Base-by-base conservation (phyloP, 2,329 filamentous ascomycete genomes). In the Scytalidium lignicola region DNA sequence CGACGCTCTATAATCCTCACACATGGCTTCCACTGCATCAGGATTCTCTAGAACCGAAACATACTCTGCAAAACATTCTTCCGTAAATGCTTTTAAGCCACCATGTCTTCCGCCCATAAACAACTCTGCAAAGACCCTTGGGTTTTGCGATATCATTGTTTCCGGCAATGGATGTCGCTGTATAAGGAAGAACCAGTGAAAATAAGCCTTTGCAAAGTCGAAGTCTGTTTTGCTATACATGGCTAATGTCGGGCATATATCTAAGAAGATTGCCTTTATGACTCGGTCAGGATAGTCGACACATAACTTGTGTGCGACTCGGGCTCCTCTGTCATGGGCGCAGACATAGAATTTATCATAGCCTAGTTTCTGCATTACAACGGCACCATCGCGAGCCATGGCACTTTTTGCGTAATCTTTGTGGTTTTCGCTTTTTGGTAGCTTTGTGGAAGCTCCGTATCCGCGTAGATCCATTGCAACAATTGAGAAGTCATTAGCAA, bases 121-220 rank as follows among this genome's bases (percentile, higher is more conserved):
- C 37, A 67, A 58, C 17, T 70, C 65, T 0, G 69, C 64, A 68
- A 63, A n/a, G 74, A 66, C 41, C 64, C 64, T 13, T 65, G 56
- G 12, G 73, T 67, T 21, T 62, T 57, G 0, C 59, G 63, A 0
- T 59, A 71, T 70, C 50, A 78, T 64, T 39, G 67, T 70, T 55
- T 79, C 75, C 0, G 72, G 76, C 2, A 79, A 64, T 0, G 77
- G 72, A 6, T 62, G 64, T 2, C 62, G 58, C 58, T 80, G 77
- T 5, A 78, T 76, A 20, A 80, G 66, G 51, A 80, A 72, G 46
- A 78, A 79, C 76, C 77, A 80, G 62, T 80, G 76, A 53, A 74
- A 79, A 59, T 78, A 79, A 1, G 70, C 67, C 37, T 65, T 65
- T 1, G 74, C 71, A 51, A 77, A 73, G 0, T 62, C 62, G 3